Conservation (phyloP, 208 protist species). For the Crithidia sp. region DNA sequence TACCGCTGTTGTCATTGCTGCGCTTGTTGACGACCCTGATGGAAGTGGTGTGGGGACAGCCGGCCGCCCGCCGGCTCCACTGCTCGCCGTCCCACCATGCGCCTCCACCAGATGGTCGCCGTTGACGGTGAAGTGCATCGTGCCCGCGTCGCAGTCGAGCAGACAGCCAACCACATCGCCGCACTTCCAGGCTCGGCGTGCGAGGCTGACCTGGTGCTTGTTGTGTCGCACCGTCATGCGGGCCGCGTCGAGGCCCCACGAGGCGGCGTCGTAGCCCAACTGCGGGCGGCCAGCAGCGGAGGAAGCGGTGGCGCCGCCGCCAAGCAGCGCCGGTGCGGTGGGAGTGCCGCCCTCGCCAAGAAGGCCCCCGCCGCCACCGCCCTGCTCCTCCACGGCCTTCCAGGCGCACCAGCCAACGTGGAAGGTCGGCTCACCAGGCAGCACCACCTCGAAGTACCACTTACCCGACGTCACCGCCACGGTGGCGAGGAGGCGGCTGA, state of each 20-base stretch:
- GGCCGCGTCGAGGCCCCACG: slow-evolving; percentile 84
- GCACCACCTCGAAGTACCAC: slow-evolving; percentile 91
- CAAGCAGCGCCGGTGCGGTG: no score
- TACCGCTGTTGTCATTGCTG: neutral
- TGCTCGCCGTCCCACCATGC: slow-evolving; percentile 24
- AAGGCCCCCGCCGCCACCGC: neutral
- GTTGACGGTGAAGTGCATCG: slow-evolving; percentile 84
- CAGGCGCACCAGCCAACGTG: slow-evolving; percentile 64
- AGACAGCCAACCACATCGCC: slow-evolving; percentile 89
- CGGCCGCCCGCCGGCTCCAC: slow-evolving; percentile 28
- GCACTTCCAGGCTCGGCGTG: slow-evolving; percentile 67
- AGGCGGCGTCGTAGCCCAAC: slow-evolving; percentile 74
- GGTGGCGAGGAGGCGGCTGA: slow-evolving; percentile 65
- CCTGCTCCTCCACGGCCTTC: slow-evolving; percentile 34
- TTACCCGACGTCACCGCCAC: slow-evolving; percentile 72
- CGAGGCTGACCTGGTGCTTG: slow-evolving; percentile 61
- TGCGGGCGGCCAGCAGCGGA: slow-evolving; percentile 11
- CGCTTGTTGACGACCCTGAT: slow-evolving; percentile 1
- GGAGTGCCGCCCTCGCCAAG: no score
- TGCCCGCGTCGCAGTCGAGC: slow-evolving; percentile 81
- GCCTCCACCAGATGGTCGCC: slow-evolving; percentile 46
- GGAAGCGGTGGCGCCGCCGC: neutral
- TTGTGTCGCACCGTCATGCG: slow-evolving; percentile 79
- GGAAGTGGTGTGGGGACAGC: slow-evolving; percentile 32
- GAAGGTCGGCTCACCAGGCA: slow-evolving; percentile 44